phyloP scores from a whole-genome alignment of 352 stramenopile genomes.

The Thalassiosira delicatula region DNA sequence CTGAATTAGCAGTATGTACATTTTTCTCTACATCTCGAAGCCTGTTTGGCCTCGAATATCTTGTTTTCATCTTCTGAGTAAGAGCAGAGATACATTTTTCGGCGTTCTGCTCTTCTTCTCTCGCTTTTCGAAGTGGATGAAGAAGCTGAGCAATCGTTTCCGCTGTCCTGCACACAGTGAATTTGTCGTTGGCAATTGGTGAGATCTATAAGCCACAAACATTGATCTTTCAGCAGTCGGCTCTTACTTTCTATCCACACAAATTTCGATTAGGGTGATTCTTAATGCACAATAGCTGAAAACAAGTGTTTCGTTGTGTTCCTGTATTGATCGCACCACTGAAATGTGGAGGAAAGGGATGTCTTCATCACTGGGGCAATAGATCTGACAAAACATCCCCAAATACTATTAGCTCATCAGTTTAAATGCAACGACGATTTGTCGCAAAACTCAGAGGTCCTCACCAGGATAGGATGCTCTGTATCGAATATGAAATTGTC shows the following conservation, averaged over 20 bases:
- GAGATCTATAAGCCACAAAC: background rate
- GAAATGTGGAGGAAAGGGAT: conserved; percentile 80
- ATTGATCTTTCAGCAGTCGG: too few relatives aligned
- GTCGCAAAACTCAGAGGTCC: background rate
- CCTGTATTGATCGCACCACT: conserved; percentile 69
- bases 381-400: conserved; percentile 62
- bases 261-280: conserved; percentile 76
- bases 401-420: background rate
- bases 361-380: conserved; percentile 63
- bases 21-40: conserved; percentile 70
- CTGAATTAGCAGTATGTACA: conserved; percentile 72
- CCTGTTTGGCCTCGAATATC: conserved; percentile 58
- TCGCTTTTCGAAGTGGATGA: conserved; percentile 61
- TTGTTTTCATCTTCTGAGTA: conserved; percentile 67
- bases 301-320: conserved; percentile 69
- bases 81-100: conserved; percentile 64
- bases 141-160: conserved; percentile 79
- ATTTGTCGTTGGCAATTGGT: background rate
- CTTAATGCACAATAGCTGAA: conserved; percentile 79
- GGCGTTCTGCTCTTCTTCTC: conserved; percentile 52
- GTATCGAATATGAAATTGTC: conserved; percentile 82
- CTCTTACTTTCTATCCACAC: conserved; percentile 76
- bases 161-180: conserved; percentile 61
- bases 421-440: background rate
- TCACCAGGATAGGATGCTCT: conserved; percentile 78